Evolutionary conservation across 805 yeast genomes (phyloP).

Genomic region (Yarrowia sp.): DNA sequence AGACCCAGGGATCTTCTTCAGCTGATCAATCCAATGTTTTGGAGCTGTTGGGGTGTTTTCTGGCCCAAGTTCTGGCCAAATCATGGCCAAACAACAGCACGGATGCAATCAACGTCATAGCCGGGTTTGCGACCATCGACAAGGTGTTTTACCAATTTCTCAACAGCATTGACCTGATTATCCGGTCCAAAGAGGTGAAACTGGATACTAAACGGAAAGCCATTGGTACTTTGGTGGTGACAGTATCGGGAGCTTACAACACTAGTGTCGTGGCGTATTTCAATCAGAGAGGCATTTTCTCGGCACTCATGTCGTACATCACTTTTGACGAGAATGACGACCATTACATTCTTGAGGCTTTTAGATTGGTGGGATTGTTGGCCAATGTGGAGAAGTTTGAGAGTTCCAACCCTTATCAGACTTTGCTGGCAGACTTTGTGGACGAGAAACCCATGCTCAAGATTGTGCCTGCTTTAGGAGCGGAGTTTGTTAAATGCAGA

Average conservation of each 20-base stretch:
- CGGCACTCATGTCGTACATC: conserved; percentile 39
- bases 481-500: background rate
- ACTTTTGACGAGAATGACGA: conserved; percentile 33
- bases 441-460: conserved; percentile 41
- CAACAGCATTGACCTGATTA: conserved; percentile 34
- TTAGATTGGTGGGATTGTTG: conserved; percentile 41
- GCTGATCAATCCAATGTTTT: conserved; percentile 33
- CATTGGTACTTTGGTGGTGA: conserved; percentile 35
- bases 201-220: conserved; percentile 34
- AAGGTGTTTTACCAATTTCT: conserved; percentile 37
- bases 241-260: conserved; percentile 38
- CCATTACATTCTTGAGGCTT: conserved; percentile 39
- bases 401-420: conserved; percentile 40
- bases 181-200: conserved; percentile 31
- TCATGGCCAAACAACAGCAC: conserved; percentile 35
- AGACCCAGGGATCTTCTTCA: conserved; percentile 28
- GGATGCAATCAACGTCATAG: conserved; percentile 38
- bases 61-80: conserved; percentile 36
- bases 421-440: conserved; percentile 42
- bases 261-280: conserved; percentile 40
- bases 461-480: conserved; percentile 31
- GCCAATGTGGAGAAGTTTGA: conserved; percentile 41
- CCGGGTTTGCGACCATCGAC: conserved; percentile 41
- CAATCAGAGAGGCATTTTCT: conserved; percentile 41
- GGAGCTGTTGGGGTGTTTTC: conserved; percentile 33